Conservation (phyloP, 805 yeast species). For the Kurtzmaniella cleridarum region DNA sequence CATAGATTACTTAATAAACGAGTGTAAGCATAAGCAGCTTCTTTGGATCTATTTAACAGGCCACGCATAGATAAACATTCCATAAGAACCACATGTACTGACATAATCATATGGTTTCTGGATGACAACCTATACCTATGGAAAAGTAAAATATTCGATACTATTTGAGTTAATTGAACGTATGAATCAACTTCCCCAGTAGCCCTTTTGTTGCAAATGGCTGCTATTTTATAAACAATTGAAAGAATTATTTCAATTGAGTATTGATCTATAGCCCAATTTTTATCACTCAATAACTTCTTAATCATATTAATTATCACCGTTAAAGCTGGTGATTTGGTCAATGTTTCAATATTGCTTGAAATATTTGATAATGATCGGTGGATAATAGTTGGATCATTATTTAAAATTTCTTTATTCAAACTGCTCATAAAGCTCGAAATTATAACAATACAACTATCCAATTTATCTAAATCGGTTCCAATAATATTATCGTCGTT, state of each 20-base stretch:
- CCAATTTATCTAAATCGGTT: constrained; percentile 8
- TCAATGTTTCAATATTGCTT: constrained; percentile 4
- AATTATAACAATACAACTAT: constrained; percentile 16
- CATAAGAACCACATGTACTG: constrained; percentile 46
- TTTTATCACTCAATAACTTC: constrained; percentile 39
- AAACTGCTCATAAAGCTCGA: constrained; percentile 10
- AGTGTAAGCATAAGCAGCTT: constrained; percentile 44
- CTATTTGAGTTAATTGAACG: constrained; percentile 36
- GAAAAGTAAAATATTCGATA: constrained; percentile 58
- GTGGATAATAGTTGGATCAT: neutral
- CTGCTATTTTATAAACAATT: constrained; percentile 23
- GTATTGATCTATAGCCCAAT: constrained; percentile 64
- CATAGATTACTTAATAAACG: constrained; percentile 65
- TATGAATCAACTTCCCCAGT: constrained; percentile 22
- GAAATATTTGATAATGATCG: constrained; percentile 23
- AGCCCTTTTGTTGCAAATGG: constrained; percentile 1
- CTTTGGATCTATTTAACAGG: constrained; percentile 14
- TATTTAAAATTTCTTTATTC: constrained; percentile 5
- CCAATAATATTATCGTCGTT: constrained; percentile 8
- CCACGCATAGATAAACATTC: constrained; percentile 32
- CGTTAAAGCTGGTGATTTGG: constrained; percentile 4
- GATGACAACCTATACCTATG: constrained; percentile 68
- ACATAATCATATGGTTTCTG: constrained; percentile 64
- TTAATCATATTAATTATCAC: constrained; percentile 25
- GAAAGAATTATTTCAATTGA: constrained; percentile 51